phyloP scores from a whole-genome alignment of 352 stramenopile genomes.

The Phytopythium boreale region DNA sequence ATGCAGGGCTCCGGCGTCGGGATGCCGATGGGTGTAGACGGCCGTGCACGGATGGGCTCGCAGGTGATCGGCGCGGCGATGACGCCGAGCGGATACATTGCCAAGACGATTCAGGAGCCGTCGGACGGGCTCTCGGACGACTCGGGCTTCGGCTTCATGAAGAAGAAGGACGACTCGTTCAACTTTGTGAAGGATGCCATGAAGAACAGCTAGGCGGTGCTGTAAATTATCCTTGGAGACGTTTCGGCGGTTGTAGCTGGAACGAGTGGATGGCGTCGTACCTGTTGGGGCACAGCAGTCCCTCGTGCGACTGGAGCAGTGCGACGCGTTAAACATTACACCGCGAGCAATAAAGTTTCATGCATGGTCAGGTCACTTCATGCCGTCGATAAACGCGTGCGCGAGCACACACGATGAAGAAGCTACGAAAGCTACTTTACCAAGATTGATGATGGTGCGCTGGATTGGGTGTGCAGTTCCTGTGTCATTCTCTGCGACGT shows the following conservation, averaged over 20 bases:
- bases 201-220: constrained; percentile 73
- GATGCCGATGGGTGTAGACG: constrained; percentile 24
- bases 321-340: constrained; percentile 8
- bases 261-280: constrained; percentile 17
- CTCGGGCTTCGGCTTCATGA: constrained; percentile 83
- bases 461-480: too few species aligned
- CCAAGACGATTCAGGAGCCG: constrained; percentile 85
- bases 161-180: constrained; percentile 87
- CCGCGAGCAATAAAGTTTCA: constrained; percentile 2
- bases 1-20: constrained; percentile 42
- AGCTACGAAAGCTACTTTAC: too few species aligned
- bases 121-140: constrained; percentile 62
- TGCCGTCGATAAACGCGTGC: neutral
- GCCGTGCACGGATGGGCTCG: constrained; percentile 30
- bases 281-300: neutral
- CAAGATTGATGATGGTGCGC: too few species aligned
- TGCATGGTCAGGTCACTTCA: neutral
- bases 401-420: neutral
- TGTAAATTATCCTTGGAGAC: constrained; percentile 55
- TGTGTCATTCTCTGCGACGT: too few species aligned
- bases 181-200: constrained; percentile 89
- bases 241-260: constrained; percentile 26
- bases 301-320: constrained; percentile 5
- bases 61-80: constrained; percentile 84
- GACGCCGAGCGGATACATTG: constrained; percentile 83